Evolutionary conservation across 169 alveolate genomes (phyloP), one percentile per base, ranked within the genome.

Genomic region (Plasmodium vivax): DNA sequence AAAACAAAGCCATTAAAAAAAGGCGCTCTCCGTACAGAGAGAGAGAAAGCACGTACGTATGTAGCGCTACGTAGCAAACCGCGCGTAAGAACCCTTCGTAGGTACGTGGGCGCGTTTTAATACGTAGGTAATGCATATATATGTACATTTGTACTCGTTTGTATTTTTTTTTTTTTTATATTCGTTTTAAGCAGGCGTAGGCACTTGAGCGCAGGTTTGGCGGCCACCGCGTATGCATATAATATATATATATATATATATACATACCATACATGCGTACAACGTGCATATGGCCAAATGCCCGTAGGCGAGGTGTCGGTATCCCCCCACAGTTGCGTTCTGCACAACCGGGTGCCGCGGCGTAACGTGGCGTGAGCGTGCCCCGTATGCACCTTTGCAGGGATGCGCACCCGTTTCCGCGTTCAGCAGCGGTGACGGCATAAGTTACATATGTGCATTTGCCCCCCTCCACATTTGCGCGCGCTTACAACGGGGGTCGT

Each of bases 61-160:
- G 36, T 43, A 51, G 43, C 43, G 41, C 36, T 83, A 62, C 82
- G 47, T 83, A 19, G 27, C 19, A 19, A 30, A 34, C 68, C 30
- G 45, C 34, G 45, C 92, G 47, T 10, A 56, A 47, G 41, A 34
- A 34, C 19, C 45, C 47, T 27, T 16, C 47, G 45, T 34, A 51
- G 41, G 51, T 77, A 38, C 8, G 54, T 77, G 38, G 32, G 27
- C 62, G 30, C 62, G 23, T n/a, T 47, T 81, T 47, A 45, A 81
- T 81, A 45, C 62, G 30, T 81, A 81, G 36, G 27, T 80, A 10
- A 47, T 43, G 43, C 34, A 80, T 80, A 38, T 80, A 80, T 80
- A 80, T 80, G 56, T 81, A 45, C n/a, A 81, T 81, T 23, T 45
- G n/a, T 43, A 81, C 87, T 16, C n/a, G 36, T 71, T 27, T 36